Evolutionary conservation across 2,329 filamentous ascomycete species (phyloP).

Genomic region (Trichoderma harzianum): DNA sequence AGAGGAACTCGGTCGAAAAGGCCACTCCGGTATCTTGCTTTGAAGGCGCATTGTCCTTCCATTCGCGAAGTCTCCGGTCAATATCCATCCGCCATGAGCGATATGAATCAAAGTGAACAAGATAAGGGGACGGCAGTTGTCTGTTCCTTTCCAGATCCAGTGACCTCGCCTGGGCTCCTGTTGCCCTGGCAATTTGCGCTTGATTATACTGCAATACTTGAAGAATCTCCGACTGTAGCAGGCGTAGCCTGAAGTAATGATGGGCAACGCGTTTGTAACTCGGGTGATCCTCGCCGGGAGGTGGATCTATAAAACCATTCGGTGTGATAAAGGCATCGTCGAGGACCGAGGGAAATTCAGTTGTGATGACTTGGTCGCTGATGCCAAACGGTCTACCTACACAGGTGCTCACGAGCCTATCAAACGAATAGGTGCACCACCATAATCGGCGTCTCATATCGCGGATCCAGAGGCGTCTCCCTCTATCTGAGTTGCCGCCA

Average conservation of each 20-base stretch:
- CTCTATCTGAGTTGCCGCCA: slow-evolving; percentile 48
- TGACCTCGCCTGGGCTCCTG: slow-evolving; percentile 56
- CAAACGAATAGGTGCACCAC: slow-evolving; percentile 97
- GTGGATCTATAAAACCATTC: slow-evolving; percentile 64
- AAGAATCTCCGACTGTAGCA: slow-evolving; percentile 91
- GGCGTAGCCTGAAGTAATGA: slow-evolving; percentile 84
- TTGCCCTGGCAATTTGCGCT: slow-evolving; percentile 70
- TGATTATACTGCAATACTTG: slow-evolving; percentile 93
- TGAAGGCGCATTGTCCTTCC: slow-evolving; percentile 79
- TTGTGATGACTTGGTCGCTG: slow-evolving; percentile 94
- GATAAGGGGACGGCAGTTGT: slow-evolving; percentile 77
- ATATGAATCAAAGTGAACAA: slow-evolving; percentile 80
- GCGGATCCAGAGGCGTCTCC: slow-evolving; percentile 74
- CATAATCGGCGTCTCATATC: slow-evolving; percentile 84
- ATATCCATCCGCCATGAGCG: slow-evolving; percentile 85
- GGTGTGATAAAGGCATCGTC: slow-evolving; percentile 87
- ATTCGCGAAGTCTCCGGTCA: slow-evolving; percentile 75
- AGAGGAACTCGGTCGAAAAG: slow-evolving; percentile 85
- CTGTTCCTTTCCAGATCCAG: slow-evolving; percentile 73
- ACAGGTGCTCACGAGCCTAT: slow-evolving; percentile 90
- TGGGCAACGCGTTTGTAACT: slow-evolving; percentile 90
- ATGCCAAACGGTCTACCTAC: slow-evolving; percentile 92
- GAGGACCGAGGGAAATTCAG: slow-evolving; percentile 84
- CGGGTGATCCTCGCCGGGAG: slow-evolving; percentile 55
- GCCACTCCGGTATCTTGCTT: slow-evolving; percentile 78